Base-by-base conservation (phyloP, 345 rosid genomes). In the Populus nigra region DNA sequence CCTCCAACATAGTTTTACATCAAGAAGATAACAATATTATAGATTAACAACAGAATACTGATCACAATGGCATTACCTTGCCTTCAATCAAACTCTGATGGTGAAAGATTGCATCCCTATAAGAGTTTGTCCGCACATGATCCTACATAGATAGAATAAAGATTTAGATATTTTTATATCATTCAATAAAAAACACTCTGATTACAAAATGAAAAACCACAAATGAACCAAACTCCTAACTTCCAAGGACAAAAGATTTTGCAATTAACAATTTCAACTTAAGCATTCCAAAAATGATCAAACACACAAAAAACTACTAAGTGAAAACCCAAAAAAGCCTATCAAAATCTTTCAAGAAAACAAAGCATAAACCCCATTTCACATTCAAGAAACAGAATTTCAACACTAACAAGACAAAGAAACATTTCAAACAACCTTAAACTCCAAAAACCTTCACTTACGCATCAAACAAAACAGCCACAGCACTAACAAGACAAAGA, bases 71-170 rank as follows among this genome's bases (percentile, higher is more conserved):
- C 77, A 86, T 84, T 93, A 96, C 99, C 88, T 93, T 96, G 86
- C 91, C 98, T 81, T 91, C 90, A 69, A 96, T 93, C 68, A 77
- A 88, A 88, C 87, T 86, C 81, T 90, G 96, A 84, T 90, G 91
- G 82, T 88, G 90, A 94, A 88, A 90, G 83, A 96, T 92, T 38
- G 99, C 99, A 16, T 86, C 81, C 83, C 89, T 88, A 71, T 95
- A 95, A 65, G 98, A 88, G 18, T 93, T 93, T 0, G 97, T 96
- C 65, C 99, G 89, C 22, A 84, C 90, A 43, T 89, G 91, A 82
- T 93, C 98, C 97, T 96, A 83, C 59, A 84, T 68, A 82, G 62
- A 70, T 55, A 47, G 36, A 33, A 33, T 33, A 33, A 33, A 33
- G 36, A 33, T 33, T 33, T 33, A 33, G 36, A 33, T 33, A 33